Percentiles rank a stretch among this genome's conserved stretches.
Evolutionary conservation across 441 rosid genomes (phyloP).

Genomic region (Manihot esculenta): DNA sequence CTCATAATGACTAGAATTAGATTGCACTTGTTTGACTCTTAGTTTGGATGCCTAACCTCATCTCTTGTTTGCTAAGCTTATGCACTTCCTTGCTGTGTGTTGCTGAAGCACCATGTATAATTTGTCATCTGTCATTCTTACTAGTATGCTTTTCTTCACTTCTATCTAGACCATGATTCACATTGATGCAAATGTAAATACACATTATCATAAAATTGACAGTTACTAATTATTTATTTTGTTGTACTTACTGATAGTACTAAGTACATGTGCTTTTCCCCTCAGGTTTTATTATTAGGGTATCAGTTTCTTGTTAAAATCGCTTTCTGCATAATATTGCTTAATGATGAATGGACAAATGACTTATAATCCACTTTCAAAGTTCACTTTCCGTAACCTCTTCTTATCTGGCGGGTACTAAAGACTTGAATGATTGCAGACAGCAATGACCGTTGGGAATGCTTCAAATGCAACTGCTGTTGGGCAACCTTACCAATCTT

Average conservation of each 20-base stretch:
- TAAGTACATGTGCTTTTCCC: background rate
- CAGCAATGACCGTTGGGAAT: constrained; percentile 54
- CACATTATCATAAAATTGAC: no score
- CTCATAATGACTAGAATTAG: background rate
- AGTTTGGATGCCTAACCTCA: background rate
- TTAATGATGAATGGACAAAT: no score
- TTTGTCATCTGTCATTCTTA: no score
- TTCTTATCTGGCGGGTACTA: background rate
- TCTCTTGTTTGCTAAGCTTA: background rate
- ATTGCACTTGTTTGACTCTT: background rate
- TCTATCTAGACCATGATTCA: no score
- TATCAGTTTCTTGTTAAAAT: background rate
- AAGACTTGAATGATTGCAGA: constrained; percentile 44
- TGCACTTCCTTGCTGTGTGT: background rate
- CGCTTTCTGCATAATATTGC: background rate
- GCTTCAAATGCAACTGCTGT: constrained; percentile 37
- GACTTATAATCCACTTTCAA: background rate
- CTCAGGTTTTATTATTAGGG: background rate
- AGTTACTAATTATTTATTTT: no score
- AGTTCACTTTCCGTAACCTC: background rate
- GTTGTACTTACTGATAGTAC: no score
- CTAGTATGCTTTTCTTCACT: no score
- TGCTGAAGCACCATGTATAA: background rate
- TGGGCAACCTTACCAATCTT: constrained; percentile 50
- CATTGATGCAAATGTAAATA: no score